Evolutionary conservation across 2,329 filamentous ascomycete genomes (phyloP).

Genomic region (Leptographium flavum): DNA sequence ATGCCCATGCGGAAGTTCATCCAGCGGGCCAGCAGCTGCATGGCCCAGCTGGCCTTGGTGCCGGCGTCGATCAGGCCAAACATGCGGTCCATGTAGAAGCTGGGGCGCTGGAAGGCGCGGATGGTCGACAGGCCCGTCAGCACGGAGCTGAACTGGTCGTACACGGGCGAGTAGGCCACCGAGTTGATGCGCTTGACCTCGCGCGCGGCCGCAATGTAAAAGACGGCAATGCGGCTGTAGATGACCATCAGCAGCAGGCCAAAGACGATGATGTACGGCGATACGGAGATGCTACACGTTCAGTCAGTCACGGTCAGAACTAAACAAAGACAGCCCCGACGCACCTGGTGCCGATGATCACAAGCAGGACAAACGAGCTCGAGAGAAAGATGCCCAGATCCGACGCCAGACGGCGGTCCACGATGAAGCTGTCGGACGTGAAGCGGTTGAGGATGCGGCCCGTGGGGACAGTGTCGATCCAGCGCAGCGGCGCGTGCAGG

Average conservation of each 20-base stretch:
- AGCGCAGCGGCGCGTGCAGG: slow-evolving; percentile 24
- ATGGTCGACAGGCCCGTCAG: slow-evolving; percentile 26
- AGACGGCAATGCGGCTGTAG: slow-evolving; percentile 19
- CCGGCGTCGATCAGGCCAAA: slow-evolving; percentile 19
- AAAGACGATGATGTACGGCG: slow-evolving; percentile 21
- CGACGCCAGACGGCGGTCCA: slow-evolving; percentile 21
- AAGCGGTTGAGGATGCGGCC: slow-evolving; percentile 30
- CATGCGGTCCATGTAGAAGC: slow-evolving; percentile 22
- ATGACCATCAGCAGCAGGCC: slow-evolving; percentile 20
- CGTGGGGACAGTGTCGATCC: slow-evolving; percentile 24
- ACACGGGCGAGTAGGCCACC: slow-evolving; percentile 26
- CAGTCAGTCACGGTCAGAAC: too few species aligned
- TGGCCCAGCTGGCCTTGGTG: slow-evolving; percentile 18
- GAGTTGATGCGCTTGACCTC: slow-evolving; percentile 27
- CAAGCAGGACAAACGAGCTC: slow-evolving; percentile 17
- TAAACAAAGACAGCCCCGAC: background rate
- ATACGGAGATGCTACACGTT: slow-evolving; percentile 17
- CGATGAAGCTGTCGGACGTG: slow-evolving; percentile 22
- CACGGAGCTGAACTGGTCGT: slow-evolving; percentile 25
- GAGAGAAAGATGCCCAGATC: slow-evolving; percentile 17
- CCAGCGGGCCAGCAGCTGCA: slow-evolving; percentile 19
- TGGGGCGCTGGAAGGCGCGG: slow-evolving; percentile 22
- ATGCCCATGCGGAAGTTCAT: slow-evolving; percentile 25
- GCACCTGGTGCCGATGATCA: slow-evolving; percentile 22
- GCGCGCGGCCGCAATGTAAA: slow-evolving; percentile 23